Evolutionary conservation across 495 filamentous ascomycete genomes (phyloP), one percentile per base, ranked within the genome.

Genomic region (Usnea hakonensis): DNA sequence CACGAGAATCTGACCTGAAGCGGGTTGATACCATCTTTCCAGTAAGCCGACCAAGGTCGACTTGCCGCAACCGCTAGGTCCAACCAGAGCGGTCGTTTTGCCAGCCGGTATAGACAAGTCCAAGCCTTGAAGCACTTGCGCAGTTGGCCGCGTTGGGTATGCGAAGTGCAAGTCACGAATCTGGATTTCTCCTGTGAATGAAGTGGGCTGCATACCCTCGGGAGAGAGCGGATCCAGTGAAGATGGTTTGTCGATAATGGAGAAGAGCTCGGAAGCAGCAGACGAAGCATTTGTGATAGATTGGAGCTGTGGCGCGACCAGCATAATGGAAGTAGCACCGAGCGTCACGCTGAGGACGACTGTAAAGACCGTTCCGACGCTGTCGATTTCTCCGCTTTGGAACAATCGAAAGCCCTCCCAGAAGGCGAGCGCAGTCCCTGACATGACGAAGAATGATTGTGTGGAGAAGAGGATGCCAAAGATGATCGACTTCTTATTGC

Each of bases 31-130:
- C 78, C 81, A 88, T 58, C 87, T 71, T 68, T 87, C 81, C 19
- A 88, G 65, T 30, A 90, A 70, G 0, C 77, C 81, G 0, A 87
- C 82, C 44, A 90, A 82, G 0, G 87, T 90, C 60, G 5, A 8
- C 17, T 33, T 55, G 33, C 43, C 43, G 43, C 43, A 23, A 8
- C 43, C 43, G 21, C 43, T 46, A 6, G 43, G 4, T 1, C 43
- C 43, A 0, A 46, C 43, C 0, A 46, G 21, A 10, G 43, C 43
- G 3, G 43, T 46, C 2, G 43, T 46, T 11, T 46, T 46, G 43
- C 43, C 43, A 1, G 43, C 43, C 5, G 43, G 43, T 23, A 46
- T 46, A 9, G 43, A 46, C 1, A 46, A 2, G 43, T 11, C 11
- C 1, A 46, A 11, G 11, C 21, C 43, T 8, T 26, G 2, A 1